Percentiles rank a stretch among this genome's conserved stretches.
phyloP scores from a whole-genome alignment of 2,329 filamentous ascomycete species.

The Neonectria ditissima region DNA sequence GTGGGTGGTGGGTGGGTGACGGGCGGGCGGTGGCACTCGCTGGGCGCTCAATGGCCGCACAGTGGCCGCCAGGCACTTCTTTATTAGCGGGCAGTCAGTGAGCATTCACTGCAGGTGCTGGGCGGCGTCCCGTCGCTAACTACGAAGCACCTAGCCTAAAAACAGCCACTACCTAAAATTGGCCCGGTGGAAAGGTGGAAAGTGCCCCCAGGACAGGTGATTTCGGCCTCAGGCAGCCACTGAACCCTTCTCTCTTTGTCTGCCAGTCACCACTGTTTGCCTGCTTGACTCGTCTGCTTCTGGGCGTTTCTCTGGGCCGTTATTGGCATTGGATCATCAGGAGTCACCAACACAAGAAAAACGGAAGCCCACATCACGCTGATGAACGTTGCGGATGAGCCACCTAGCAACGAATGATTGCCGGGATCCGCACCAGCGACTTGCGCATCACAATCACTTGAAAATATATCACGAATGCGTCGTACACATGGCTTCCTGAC shows the following conservation, averaged over 20 bases:
- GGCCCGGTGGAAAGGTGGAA: conserved; percentile 40
- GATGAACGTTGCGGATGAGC: neutral
- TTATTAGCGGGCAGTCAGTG: neutral
- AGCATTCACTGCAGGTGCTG: neutral
- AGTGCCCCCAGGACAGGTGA: conserved; percentile 28
- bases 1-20: neutral
- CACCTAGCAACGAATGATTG: neutral
- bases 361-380: neutral
- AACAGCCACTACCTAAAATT: conserved; percentile 35
- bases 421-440: no score
- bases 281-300: neutral
- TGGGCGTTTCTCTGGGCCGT: neutral
- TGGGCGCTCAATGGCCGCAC: neutral
- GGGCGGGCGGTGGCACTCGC: neutral
- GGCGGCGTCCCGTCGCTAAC: neutral
- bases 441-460: neutral
- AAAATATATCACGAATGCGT: neutral
- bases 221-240: conserved; percentile 46
- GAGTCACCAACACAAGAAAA: neutral
- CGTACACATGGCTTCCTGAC: neutral
- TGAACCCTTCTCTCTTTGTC: neutral
- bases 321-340: neutral
- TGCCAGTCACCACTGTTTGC: neutral
- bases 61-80: neutral
- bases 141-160: no score